Evolutionary conservation across 495 filamentous ascomycete genomes (phyloP), one percentile per base, ranked within the genome.

Genomic region (Daldinia decipiens): DNA sequence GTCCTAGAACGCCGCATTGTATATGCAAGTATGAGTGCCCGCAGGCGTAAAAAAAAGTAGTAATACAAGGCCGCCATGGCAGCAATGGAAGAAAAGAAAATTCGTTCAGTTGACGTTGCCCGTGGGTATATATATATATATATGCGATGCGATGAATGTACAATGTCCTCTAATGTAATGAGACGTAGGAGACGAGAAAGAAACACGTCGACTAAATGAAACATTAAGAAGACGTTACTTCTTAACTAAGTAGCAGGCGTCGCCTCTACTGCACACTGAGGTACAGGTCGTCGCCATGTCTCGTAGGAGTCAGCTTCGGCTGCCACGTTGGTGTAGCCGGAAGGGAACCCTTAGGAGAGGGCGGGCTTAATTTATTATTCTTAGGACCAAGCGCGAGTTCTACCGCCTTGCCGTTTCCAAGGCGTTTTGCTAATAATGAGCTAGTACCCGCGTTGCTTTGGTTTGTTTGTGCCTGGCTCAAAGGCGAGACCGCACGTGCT

Each of bases 291-390:
- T 81, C 78, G 29, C 81, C 80, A 12, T 74, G 76, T 68, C 81
- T 74, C 36, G 79, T 82, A 9, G 81, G 79, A 29, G 81, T 81
- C 24, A 82, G 58, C 59, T 75, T 79, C 34, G 85, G 82, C 65
- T 81, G 74, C 83, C 85, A 87, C 1, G 78, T 82, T 0, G 85
- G 84, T 39, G 84, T 87, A 15, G 73, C 75, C 1, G 85, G 84
- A 43, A 82, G 65, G n/a, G 78, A 73, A 27, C 65, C 72, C 13
- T 17, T 68, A 13, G 72, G 21, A 7, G 65, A 66, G 43, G 54
- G 51, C 26, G 63, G 26, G 68, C 56, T 38, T 61, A 52, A 51
- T 74, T 77, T 53, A 39, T 56, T 71, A 27, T 64, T 69, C 17
- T 69, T 64, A 1, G 67, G 69, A 7, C 36, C 72, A 4, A 86